Conservation (phyloP, 768 basidiomycete species). For the Termitomyces sp. region DNA sequence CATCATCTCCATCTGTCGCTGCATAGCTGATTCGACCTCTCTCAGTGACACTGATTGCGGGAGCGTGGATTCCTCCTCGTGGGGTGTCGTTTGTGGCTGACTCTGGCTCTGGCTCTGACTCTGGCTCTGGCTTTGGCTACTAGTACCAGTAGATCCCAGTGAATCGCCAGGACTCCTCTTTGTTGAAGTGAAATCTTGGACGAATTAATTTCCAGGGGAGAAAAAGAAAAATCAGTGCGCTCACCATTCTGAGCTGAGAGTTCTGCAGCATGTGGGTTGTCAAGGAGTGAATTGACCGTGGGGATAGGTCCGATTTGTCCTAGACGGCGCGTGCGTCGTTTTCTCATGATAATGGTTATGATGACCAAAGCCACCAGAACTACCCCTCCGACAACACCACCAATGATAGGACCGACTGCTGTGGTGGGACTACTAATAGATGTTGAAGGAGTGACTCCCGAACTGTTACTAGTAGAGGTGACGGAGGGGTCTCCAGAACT, state of each 20-base stretch:
- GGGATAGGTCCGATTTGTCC: neutral
- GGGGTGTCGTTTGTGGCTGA: neutral
- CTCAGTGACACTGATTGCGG: neutral
- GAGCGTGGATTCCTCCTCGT: neutral
- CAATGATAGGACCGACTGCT: neutral
- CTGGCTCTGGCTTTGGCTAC: neutral
- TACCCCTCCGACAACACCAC: neutral
- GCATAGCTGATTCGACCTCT: neutral
- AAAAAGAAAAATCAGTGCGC: no score
- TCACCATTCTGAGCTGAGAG: neutral
- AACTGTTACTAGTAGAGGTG: no score
- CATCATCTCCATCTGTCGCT: neutral
- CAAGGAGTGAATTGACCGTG: neutral
- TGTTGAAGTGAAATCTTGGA: neutral
- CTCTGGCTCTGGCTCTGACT: neutral
- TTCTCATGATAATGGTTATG: neutral
- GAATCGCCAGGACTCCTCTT: neutral
- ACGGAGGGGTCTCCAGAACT: no score
- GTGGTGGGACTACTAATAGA: neutral
- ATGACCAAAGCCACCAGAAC: neutral
- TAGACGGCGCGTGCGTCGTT: neutral
- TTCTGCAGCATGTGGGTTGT: neutral
- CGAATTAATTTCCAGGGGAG: no score
- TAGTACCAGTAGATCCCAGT: neutral
- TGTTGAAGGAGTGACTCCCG: no score